These are phyloP conservation scores for Cladophialophora bantiana DNA, from an alignment of 2,329 filamentous ascomycete species.

Conservation along the genomic window DNA sequence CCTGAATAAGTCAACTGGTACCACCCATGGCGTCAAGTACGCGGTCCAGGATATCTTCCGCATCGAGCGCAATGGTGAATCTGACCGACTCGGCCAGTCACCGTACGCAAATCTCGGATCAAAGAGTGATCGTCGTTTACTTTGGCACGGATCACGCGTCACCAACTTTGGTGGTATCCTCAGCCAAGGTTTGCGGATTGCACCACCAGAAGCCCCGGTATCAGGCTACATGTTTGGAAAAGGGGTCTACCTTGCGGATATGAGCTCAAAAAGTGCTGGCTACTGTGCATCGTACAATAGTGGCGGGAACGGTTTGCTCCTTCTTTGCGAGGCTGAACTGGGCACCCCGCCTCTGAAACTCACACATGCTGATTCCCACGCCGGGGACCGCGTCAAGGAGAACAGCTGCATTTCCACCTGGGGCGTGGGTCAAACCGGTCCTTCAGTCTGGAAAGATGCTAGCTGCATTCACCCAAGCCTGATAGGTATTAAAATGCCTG, in stretches of 20 bases:
- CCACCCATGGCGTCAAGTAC: constrained; percentile 66
- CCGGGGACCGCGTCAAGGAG: constrained; percentile 67
- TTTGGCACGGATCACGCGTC: constrained; percentile 86
- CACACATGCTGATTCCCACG: constrained; percentile 63
- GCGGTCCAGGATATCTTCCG: constrained; percentile 78
- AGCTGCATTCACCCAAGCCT: constrained; percentile 68
- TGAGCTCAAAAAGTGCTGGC: constrained; percentile 80
- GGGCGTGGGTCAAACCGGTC: constrained; percentile 71
- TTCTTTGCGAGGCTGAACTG: constrained; percentile 85
- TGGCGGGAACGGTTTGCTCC: constrained; percentile 73
- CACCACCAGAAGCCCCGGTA: constrained; percentile 76
- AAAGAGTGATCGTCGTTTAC: constrained; percentile 71
- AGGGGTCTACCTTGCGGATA: constrained; percentile 86
- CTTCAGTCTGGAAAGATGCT: constrained; percentile 78
- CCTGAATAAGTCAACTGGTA: constrained; percentile 69
- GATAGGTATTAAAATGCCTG: constrained; percentile 69
- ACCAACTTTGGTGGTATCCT: constrained; percentile 90
- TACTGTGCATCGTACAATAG: constrained; percentile 72
- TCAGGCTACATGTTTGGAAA: constrained; percentile 90
- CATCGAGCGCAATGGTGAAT: constrained; percentile 77
- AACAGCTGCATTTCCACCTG: constrained; percentile 71
- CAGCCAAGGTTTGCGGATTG: constrained; percentile 86
- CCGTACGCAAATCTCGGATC: constrained; percentile 58
- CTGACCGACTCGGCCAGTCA: constrained; percentile 69
- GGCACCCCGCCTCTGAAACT: constrained; percentile 76